Evolutionary conservation across 2,329 filamentous ascomycete species (phyloP).

Genomic region (Xylariaceae sp.): DNA sequence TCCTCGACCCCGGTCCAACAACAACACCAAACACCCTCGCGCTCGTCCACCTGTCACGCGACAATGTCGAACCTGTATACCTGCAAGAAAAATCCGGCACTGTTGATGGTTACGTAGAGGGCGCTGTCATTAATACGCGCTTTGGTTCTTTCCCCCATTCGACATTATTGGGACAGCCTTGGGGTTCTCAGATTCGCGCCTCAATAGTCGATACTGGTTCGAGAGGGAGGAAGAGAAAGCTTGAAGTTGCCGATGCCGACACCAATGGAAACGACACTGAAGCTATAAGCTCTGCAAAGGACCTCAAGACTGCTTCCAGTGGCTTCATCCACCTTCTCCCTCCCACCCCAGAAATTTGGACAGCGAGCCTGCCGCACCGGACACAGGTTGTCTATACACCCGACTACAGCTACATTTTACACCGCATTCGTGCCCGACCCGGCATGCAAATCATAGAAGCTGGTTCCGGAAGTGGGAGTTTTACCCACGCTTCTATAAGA

Average conservation of each 20-base stretch:
- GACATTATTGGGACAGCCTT: conserved; percentile 72
- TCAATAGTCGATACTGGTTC: conserved; percentile 89
- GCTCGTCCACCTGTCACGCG: conserved; percentile 83
- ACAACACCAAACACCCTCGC: conserved; percentile 67
- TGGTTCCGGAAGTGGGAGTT: conserved; percentile 77
- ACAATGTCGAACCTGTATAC: conserved; percentile 74
- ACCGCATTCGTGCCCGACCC: conserved; percentile 69
- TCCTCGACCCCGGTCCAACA: conserved; percentile 64
- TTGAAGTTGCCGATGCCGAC: conserved; percentile 42
- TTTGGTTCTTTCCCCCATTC: conserved; percentile 88
- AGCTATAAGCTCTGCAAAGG: conserved; percentile 26
- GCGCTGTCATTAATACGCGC: conserved; percentile 80
- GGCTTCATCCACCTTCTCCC: conserved; percentile 77
- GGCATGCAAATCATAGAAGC: conserved; percentile 74
- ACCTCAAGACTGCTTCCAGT: conserved; percentile 51
- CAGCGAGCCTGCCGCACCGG: conserved; percentile 71
- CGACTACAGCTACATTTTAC: conserved; percentile 80
- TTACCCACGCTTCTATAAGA: conserved; percentile 73
- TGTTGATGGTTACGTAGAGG: conserved; percentile 69
- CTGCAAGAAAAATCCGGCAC: conserved; percentile 59
- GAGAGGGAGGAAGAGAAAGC: conserved; percentile 67
- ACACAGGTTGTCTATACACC: conserved; percentile 86
- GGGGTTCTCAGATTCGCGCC: conserved; percentile 88
- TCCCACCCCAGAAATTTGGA: conserved; percentile 81
- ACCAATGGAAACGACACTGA: conserved; percentile 37